A percentile compares a stretch with the other conserved stretches of the same genome.
phyloP scores from a whole-genome alignment of 768 basidiomycete genomes.

The Trametes gibbosa region DNA sequence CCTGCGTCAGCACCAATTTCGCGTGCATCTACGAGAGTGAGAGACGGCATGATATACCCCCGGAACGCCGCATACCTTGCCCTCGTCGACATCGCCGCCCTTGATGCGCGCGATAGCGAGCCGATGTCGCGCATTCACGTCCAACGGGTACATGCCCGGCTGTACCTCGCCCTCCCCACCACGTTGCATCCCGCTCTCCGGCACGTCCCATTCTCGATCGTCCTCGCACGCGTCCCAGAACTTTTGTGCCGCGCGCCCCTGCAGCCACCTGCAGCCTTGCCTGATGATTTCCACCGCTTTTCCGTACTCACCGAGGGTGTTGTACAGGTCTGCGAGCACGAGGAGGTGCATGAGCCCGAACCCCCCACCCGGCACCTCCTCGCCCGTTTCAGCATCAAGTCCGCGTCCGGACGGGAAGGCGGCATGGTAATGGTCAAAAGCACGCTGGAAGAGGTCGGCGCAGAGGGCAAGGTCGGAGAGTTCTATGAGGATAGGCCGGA shows the following conservation, averaged over 20 bases:
- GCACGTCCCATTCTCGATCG: conserved; percentile 83
- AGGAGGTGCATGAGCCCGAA: conserved; percentile 73
- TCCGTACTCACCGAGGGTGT: conserved; percentile 65
- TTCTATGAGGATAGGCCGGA: conserved; percentile 75
- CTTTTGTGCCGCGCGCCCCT: conserved; percentile 67
- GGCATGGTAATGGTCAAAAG: conserved; percentile 66
- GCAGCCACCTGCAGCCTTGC: conserved; percentile 86
- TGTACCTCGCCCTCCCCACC: conserved; percentile 42
- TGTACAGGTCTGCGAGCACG: conserved; percentile 81
- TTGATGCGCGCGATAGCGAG: conserved; percentile 81
- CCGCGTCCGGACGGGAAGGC: conserved; percentile 51
- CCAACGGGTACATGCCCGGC: conserved; percentile 59
- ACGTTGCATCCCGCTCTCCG: conserved; percentile 30
- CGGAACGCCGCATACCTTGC: too few relatives aligned
- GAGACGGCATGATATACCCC: too few relatives aligned
- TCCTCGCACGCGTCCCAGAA: conserved; percentile 84
- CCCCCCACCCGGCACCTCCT: conserved; percentile 29
- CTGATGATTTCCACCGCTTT: conserved; percentile 67
- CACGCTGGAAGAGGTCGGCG: conserved; percentile 63
- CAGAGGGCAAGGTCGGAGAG: conserved; percentile 65
- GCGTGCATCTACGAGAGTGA: conserved; percentile 76
- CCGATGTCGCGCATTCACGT: conserved; percentile 78
- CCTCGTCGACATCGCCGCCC: conserved; percentile 77
- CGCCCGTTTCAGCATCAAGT: conserved; percentile 23
- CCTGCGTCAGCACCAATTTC: conserved; percentile 63